These are phyloP conservation scores for Deuterostichococcus epilithicus DNA, from an alignment of 139 green algal species.

Conservation along the genomic window DNA sequence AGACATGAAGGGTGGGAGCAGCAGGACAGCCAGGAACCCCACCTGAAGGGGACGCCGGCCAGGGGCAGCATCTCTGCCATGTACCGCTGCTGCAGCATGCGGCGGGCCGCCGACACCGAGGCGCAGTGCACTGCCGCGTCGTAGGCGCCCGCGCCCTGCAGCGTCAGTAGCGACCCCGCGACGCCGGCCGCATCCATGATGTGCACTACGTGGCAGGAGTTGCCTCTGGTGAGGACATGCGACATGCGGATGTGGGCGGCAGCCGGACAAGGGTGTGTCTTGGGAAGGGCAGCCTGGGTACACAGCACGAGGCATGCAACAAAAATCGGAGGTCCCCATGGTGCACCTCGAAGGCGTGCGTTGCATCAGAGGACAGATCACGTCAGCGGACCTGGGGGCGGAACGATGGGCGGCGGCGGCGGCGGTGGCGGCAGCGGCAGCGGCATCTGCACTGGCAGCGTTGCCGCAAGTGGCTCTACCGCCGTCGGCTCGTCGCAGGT, in stretches of 20 bases:
- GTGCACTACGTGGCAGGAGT: not conserved
- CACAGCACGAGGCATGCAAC: too few species aligned
- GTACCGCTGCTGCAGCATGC: conserved; percentile 32
- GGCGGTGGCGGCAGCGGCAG: too few species aligned
- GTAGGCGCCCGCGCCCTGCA: conserved; percentile 81
- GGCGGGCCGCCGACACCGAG: conserved; percentile 74
- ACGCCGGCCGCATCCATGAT: conserved; percentile 3
- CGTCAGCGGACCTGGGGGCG: not conserved
- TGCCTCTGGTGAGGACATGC: too few species aligned
- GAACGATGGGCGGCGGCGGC: too few species aligned
- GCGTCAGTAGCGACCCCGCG: conserved; percentile 68
- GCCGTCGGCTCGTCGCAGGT: conserved; percentile 81
- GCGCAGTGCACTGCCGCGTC: conserved; percentile 88
- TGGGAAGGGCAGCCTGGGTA: too few species aligned
- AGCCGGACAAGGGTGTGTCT: too few species aligned
- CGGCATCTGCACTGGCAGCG: not conserved
- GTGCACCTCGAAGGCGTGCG: too few species aligned
- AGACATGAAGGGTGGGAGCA: too few species aligned
- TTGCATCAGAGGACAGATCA: too few species aligned
- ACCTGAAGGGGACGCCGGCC: not conserved
- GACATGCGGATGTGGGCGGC: too few species aligned
- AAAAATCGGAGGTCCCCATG: too few species aligned
- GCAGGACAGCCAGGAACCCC: too few species aligned
- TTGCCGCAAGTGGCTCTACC: not conserved
- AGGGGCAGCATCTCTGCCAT: not conserved